These are phyloP conservation scores for Daldinia grandis DNA, from an alignment of 495 filamentous ascomycete genomes.

Conservation along the genomic window DNA sequence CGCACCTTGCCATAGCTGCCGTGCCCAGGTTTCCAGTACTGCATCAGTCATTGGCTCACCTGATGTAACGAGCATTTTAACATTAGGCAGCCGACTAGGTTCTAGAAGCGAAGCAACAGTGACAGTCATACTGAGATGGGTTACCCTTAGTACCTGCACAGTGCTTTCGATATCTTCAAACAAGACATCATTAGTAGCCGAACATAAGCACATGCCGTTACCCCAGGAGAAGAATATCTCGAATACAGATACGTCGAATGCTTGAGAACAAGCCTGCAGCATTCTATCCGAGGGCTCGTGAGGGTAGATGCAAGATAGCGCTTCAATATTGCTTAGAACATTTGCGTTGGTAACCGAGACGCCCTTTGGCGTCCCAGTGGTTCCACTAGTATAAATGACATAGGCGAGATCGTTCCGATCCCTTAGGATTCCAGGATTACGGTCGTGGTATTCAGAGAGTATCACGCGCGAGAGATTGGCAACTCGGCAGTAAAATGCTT, in stretches of 20 bases:
- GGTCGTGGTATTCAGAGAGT: conserved; percentile 31
- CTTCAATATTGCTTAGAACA: conserved; percentile 71
- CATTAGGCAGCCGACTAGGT: conserved; percentile 67
- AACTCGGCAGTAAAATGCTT: conserved; percentile 41
- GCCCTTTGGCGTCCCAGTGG: conserved; percentile 73
- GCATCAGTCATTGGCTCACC: conserved; percentile 75
- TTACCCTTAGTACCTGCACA: conserved; percentile 66
- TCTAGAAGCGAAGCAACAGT: conserved; percentile 74
- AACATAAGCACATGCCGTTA: conserved; percentile 75
- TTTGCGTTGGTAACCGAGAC: conserved; percentile 74
- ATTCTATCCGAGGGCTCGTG: conserved; percentile 56
- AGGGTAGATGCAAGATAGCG: conserved; percentile 68
- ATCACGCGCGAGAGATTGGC: conserved; percentile 48
- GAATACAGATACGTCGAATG: conserved; percentile 81
- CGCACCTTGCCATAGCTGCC: conserved; percentile 70
- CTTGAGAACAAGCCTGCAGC: conserved; percentile 76
- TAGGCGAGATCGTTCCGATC: conserved; percentile 59
- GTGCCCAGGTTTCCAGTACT: conserved; percentile 71
- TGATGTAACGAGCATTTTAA: conserved; percentile 72
- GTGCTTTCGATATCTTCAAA: conserved; percentile 68
- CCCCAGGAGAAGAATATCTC: conserved; percentile 83
- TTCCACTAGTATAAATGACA: conserved; percentile 72
- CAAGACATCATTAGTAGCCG: conserved; percentile 69
- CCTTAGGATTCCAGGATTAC: conserved; percentile 46
- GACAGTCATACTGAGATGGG: conserved; percentile 81